phyloP scores from a whole-genome alignment of 2,329 filamentous ascomycete species.

The Trichoderma aggressivum region DNA sequence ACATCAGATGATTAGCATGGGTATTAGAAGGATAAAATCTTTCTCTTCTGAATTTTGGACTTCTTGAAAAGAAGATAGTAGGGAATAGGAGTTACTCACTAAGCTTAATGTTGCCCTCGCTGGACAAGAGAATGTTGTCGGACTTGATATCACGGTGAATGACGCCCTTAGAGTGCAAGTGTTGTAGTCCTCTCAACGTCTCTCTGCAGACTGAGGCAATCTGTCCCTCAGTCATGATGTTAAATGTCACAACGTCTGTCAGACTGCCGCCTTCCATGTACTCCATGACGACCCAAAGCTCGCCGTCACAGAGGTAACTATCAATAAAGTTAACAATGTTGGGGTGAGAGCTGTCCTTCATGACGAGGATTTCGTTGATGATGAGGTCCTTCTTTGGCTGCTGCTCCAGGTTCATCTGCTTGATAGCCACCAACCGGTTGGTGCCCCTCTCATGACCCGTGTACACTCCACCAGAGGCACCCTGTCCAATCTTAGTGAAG shows the following conservation, averaged over 20 bases:
- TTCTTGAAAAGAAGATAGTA: neutral
- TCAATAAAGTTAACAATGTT: constrained; percentile 99
- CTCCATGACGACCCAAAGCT: constrained; percentile 99
- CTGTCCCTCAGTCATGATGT: constrained; percentile 97
- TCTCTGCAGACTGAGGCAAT: constrained; percentile 95
- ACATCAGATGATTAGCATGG: constrained; percentile 25
- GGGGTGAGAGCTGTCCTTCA: constrained; percentile 97
- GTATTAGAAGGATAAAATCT: too few relatives aligned
- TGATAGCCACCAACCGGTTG: constrained; percentile 92
- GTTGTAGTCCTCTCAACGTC: constrained; percentile 86
- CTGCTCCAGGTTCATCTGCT: constrained; percentile 98
- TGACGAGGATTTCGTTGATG: constrained; percentile 98
- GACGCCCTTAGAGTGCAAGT: constrained; percentile 94
- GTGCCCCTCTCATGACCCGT: constrained; percentile 82
- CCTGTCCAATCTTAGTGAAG: constrained; percentile 94
- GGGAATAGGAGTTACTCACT: constrained; percentile 56
- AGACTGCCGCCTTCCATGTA: constrained; percentile 98
- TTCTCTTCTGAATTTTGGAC: neutral
- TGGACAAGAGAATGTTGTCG: constrained; percentile 90
- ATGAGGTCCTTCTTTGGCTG: constrained; percentile 99
- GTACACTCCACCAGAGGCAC: constrained; percentile 92
- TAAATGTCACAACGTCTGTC: constrained; percentile 97
- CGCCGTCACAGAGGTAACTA: constrained; percentile 83
- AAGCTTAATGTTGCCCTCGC: constrained; percentile 95
- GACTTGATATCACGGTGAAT: constrained; percentile 99